These are phyloP conservation scores for Stagonosporopsis cucurbitacearum DNA, from an alignment of 2,329 filamentous ascomycete species.

Conservation along the genomic window DNA sequence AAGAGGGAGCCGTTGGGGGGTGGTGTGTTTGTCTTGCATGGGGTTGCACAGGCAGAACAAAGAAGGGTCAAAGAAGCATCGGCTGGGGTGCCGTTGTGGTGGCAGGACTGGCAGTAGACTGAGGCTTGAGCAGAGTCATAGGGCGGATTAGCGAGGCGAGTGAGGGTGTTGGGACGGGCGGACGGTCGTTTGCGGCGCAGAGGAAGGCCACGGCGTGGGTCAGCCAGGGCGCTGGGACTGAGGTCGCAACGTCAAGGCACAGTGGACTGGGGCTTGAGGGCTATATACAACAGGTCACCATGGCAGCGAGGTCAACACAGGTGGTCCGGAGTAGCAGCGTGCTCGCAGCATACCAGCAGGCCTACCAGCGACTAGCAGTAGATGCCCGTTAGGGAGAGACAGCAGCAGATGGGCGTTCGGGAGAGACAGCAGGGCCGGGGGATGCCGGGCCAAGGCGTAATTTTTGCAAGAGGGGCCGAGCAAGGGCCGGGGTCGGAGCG, in stretches of 20 bases:
- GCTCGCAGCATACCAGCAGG: too few relatives aligned
- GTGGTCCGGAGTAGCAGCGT: not conserved
- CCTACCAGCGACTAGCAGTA: not conserved
- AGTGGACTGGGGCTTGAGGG: not conserved
- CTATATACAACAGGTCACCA: constrained; percentile 11
- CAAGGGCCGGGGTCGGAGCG: constrained; percentile 22
- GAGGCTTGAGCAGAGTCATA: constrained; percentile 28
- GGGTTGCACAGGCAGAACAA: constrained; percentile 13
- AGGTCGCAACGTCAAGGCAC: constrained; percentile 4
- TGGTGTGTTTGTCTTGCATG: constrained; percentile 14
- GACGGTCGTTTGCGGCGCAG: constrained; percentile 29
- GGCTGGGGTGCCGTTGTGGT: constrained; percentile 28
- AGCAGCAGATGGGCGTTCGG: constrained; percentile 3
- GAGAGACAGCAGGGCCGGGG: constrained; percentile 12
- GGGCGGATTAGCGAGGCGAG: constrained; percentile 26
- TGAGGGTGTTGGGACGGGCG: constrained; percentile 15
- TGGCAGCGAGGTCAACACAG: too few relatives aligned
- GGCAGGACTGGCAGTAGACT: too few relatives aligned
- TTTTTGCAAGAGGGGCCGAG: constrained; percentile 16
- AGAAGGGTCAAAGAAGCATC: constrained; percentile 17
- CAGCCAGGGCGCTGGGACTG: constrained; percentile 12
- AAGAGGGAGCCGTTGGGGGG: constrained; percentile 3
- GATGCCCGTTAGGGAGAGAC: constrained; percentile 14
- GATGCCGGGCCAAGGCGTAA: constrained; percentile 14
- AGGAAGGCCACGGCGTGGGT: constrained; percentile 5